A percentile compares a stretch with the other conserved stretches of the same genome.
These are phyloP conservation scores for Starmera caribaea DNA, from an alignment of 805 yeast genomes.

Conservation along the genomic window DNA sequence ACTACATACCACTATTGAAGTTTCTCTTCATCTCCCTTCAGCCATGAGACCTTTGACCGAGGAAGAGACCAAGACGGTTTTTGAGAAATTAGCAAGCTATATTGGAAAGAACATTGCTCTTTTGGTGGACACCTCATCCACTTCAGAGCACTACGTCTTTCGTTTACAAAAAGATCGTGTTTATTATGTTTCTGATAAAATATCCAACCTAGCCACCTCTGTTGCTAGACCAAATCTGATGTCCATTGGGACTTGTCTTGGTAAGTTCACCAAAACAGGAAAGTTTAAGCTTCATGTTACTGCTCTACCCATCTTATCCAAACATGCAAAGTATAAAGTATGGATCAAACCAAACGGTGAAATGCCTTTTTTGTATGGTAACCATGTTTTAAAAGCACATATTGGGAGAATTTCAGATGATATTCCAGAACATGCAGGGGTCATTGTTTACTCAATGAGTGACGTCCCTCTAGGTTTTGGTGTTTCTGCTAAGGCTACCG, in stretches of 20 bases:
- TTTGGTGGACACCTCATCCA: slow-evolving; percentile 63
- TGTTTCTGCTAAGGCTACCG: slow-evolving; percentile 83
- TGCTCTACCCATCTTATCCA: slow-evolving; percentile 72
- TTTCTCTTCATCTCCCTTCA: background rate
- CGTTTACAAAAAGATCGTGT: slow-evolving; percentile 95
- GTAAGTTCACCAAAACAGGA: slow-evolving; percentile 96
- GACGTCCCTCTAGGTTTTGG: slow-evolving; percentile 96
- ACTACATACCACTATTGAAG: too few relatives aligned
- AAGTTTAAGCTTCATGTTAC: slow-evolving; percentile 93
- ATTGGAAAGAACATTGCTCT: slow-evolving; percentile 92
- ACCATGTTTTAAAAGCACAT: slow-evolving; percentile 93
- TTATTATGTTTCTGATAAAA: slow-evolving; percentile 76
- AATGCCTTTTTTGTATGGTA: slow-evolving; percentile 96
- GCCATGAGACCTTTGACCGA: slow-evolving; percentile 91
- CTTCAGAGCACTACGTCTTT: slow-evolving; percentile 81
- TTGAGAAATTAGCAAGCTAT: slow-evolving; percentile 92
- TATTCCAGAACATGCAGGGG: slow-evolving; percentile 97
- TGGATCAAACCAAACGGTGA: slow-evolving; percentile 98
- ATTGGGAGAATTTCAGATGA: slow-evolving; percentile 95
- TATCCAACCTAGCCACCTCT: slow-evolving; percentile 82
- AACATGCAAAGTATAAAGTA: slow-evolving; percentile 83
- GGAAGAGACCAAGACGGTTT: slow-evolving; percentile 92
- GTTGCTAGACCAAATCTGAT: slow-evolving; percentile 82
- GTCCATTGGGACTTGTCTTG: slow-evolving; percentile 90
- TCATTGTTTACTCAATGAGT: slow-evolving; percentile 80